phyloP scores from a whole-genome alignment of 495 filamentous ascomycete genomes.

The Trichoderma gamsii region DNA sequence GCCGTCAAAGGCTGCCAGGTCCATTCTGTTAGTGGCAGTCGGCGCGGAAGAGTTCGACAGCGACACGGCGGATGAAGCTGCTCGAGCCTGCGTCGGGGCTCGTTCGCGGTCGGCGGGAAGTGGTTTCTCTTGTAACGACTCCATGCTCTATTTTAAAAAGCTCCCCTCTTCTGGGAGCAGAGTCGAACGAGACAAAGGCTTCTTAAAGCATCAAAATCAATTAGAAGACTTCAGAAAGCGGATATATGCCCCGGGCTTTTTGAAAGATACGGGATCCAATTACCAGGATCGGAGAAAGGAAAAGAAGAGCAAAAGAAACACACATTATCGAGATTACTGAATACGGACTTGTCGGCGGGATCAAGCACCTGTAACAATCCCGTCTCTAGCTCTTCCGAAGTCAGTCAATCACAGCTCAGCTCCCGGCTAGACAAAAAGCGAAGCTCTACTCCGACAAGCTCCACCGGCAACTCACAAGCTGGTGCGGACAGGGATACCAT shows the following conservation, averaged over 20 bases:
- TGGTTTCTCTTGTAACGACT: neutral
- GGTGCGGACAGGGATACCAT: no score
- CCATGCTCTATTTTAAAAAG: neutral
- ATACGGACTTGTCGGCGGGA: neutral
- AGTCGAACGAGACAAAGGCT: neutral
- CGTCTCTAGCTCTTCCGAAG: no score
- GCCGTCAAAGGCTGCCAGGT: slow-evolving; percentile 3
- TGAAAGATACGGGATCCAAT: neutral
- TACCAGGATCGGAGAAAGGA: neutral
- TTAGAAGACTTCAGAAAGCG: no score
- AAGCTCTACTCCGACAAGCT: neutral
- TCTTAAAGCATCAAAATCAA: no score
- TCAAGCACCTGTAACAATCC: no score
- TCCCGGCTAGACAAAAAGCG: neutral
- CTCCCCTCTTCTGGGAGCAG: no score
- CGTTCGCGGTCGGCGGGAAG: neutral
- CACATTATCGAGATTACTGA: neutral
- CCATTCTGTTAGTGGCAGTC: neutral
- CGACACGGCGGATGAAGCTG: neutral
- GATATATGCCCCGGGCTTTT: no score
- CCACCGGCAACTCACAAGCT: neutral
- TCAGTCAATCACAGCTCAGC: neutral
- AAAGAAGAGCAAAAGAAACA: neutral
- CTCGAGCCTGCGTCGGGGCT: neutral
- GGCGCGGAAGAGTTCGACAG: neutral